phyloP scores from a whole-genome alignment of 2,329 filamentous ascomycete genomes.

The Fonsecaea erecta region DNA sequence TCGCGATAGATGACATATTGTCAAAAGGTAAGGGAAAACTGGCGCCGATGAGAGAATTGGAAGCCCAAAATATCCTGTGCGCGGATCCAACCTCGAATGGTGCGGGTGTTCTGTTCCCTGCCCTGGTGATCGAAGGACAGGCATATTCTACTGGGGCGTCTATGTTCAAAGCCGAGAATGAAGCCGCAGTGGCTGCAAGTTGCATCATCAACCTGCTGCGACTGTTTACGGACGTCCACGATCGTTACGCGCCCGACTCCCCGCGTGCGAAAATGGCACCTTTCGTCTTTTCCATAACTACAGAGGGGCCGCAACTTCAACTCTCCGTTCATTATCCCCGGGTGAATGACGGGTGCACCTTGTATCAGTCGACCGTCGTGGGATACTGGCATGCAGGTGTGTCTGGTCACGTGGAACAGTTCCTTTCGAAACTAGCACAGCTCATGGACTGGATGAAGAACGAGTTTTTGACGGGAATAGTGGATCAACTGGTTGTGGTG shows the following conservation, averaged over 20 bases:
- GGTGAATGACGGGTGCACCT: not conserved
- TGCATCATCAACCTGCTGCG: constrained; percentile 26
- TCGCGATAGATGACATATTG: not conserved
- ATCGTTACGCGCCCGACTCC: constrained; percentile 14
- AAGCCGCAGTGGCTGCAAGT: constrained; percentile 32
- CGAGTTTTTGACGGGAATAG: not conserved
- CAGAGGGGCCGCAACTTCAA: not conserved
- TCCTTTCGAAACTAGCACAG: not conserved
- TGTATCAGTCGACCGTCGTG: not conserved
- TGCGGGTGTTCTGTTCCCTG: constrained; percentile 28
- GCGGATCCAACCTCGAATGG: constrained; percentile 25
- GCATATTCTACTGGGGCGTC: constrained; percentile 31
- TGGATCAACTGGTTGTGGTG: not conserved
- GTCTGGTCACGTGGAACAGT: not conserved
- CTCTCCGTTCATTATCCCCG: not conserved
- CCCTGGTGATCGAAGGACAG: constrained; percentile 32
- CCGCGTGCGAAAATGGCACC: not conserved
- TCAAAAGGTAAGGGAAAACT: too few species aligned
- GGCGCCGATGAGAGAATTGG: not conserved
- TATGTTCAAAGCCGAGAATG: constrained; percentile 32
- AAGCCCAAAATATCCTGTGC: constrained; percentile 16
- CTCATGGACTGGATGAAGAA: not conserved
- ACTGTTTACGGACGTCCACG: constrained; percentile 17
- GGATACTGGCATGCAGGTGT: not conserved
- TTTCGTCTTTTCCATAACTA: not conserved